Evolutionary conservation across 176 grass and related monocot genomes (phyloP).

Genomic region (Miscanthus lutarioriparius): DNA sequence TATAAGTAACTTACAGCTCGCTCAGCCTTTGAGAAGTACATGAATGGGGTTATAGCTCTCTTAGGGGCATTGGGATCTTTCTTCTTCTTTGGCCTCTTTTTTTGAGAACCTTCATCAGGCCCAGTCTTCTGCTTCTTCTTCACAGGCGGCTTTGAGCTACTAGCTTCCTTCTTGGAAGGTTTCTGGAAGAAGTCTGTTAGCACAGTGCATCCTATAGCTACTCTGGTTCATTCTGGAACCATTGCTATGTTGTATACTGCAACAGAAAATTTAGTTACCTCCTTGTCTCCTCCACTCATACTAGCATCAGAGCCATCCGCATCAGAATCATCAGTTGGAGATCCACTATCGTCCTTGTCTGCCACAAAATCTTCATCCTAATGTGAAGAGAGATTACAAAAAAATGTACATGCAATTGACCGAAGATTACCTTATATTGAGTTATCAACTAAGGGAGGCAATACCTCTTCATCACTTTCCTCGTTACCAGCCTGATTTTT

Average conservation of each 20-base stretch:
- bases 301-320: constrained; percentile 88
- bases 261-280: constrained; percentile 44
- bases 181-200: constrained; percentile 44
- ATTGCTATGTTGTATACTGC: not conserved
- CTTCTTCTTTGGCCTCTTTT: constrained; percentile 87
- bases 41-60: constrained; percentile 86
- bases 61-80: constrained; percentile 98
- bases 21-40: constrained; percentile 95
- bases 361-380: constrained; percentile 99
- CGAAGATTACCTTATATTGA: not conserved
- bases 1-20: constrained; percentile 63
- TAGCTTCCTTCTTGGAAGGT: constrained; percentile 73
- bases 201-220: not conserved
- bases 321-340: constrained; percentile 91
- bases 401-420: constrained; percentile 4
- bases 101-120: constrained; percentile 77
- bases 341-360: constrained; percentile 91
- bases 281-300: constrained; percentile 77
- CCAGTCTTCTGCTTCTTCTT: constrained; percentile 74
- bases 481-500: constrained; percentile 74
- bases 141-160: constrained; percentile 55
- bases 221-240: not conserved
- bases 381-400: not conserved
- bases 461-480: constrained; percentile 98
- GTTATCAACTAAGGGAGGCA: not conserved